Base-by-base conservation (phyloP, 108 stramenopile genomes). In the Mediolabrus comicus region DNA sequence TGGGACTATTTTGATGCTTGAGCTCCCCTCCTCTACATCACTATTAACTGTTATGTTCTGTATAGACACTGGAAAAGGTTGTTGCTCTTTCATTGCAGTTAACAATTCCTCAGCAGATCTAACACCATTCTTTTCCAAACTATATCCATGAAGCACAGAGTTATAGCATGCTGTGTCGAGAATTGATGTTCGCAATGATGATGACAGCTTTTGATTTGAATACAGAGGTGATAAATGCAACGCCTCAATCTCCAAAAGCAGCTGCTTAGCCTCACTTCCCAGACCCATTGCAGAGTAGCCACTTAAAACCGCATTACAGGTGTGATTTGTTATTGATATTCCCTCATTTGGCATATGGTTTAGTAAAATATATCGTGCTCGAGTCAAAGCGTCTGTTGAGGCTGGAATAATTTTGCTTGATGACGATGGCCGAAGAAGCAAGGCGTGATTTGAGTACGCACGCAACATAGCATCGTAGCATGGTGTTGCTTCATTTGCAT, bases 131-230 rank as follows among this genome's bases (percentile, higher is more conserved):
- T 51, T 30, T 7, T 30, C 30, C 12, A 51, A 57, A 24, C 62
- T 51, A 36, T 53, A 72, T 26, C 31, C 71, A 56, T 72, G 38
- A 53, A 72, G 64, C 3, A 76, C 67, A 10, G 75, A 56, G 29
- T 76, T 76, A 52, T 76, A 69, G 30, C 75, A 76, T 34, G 75
- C 67, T 12, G 54, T 49, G 27, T 77, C 76, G 3, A 77, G 46
- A 12, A 39, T 36, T 13, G 74, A 68, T 46, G 32, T 17, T 34
- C 29, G 16, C 29, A 30, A 33, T 39, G 54, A 29, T 16, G 26
- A 27, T 53, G 14, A 3, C 16, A 36, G 26, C 62, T 19, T 26
- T 17, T 26, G 16, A 62, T 61, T 53, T 1, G 24, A 3, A 7
- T 3, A 31, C 2, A 34, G 4, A 10, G 39, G 34, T 0, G 75